Conservation (phyloP, 805 yeast species). For the Kodamaea neixiangensis region DNA sequence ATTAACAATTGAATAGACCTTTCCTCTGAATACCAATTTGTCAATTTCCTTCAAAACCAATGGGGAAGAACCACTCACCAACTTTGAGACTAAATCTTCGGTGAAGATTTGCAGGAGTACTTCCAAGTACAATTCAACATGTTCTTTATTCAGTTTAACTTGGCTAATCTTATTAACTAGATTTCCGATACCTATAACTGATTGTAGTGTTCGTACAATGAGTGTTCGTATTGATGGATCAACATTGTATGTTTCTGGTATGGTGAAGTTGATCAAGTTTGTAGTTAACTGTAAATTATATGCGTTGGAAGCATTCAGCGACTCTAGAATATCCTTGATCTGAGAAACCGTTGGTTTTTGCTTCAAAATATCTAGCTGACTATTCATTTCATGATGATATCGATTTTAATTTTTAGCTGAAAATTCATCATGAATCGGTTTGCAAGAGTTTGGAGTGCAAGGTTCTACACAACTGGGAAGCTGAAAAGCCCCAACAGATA, state of each 20-base stretch:
- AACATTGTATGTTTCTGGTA: slow-evolving; percentile 31
- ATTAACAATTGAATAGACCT: slow-evolving; percentile 24
- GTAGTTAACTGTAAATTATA: slow-evolving; percentile 19
- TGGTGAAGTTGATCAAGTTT: slow-evolving; percentile 30
- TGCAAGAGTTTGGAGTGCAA: too few species aligned
- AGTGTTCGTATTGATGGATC: slow-evolving; percentile 16
- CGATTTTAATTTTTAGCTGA: neutral
- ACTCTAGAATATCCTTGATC: slow-evolving; percentile 11
- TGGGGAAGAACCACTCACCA: slow-evolving; percentile 9
- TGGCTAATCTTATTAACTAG: slow-evolving; percentile 21
- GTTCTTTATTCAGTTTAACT: neutral
- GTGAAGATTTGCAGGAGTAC: slow-evolving; percentile 19
- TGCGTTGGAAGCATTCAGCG: neutral
- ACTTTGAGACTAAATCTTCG: slow-evolving; percentile 15
- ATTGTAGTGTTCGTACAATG: slow-evolving; percentile 19
- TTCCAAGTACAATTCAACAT: slow-evolving; percentile 13
- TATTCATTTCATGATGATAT: neutral
- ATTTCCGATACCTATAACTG: slow-evolving; percentile 36
- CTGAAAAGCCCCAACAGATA: neutral
- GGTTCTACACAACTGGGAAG: neutral
- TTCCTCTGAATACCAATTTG: slow-evolving; percentile 39
- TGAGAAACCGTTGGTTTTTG: slow-evolving; percentile 14
- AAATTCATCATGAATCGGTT: neutral
- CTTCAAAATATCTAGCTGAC: slow-evolving; percentile 14
- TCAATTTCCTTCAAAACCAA: slow-evolving; percentile 34